Percentiles rank a stretch among this genome's conserved stretches.
Conservation (phyloP, 2,329 filamentous ascomycete genomes). For the Pseudocercospora crystallina region DNA sequence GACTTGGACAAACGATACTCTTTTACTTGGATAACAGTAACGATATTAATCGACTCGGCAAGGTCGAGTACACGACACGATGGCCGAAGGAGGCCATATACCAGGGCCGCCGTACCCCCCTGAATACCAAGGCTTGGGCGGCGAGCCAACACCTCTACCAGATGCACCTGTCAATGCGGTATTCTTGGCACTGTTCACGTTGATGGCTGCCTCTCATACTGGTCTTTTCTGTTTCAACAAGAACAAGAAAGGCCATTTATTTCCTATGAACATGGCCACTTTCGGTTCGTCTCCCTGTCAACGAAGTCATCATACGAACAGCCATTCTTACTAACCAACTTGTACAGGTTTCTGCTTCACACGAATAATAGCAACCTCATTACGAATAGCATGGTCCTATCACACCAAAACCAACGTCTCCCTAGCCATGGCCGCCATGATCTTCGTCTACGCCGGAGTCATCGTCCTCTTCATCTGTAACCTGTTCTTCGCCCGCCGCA, state of each 20-base stretch:
- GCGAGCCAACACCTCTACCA: conserved; percentile 55
- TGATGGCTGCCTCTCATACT: conserved; percentile 58
- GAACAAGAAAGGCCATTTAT: conserved; percentile 53
- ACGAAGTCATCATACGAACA: not conserved
- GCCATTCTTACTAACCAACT: not conserved
- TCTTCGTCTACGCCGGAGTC: conserved; percentile 73
- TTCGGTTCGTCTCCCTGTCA: conserved; percentile 40
- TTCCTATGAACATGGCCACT: conserved; percentile 57
- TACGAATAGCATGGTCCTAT: conserved; percentile 58
- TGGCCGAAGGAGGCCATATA: not conserved
- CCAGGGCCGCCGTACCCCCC: conserved; percentile 5
- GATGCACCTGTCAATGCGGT: conserved; percentile 67
- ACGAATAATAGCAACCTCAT: conserved; percentile 46
- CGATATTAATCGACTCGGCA: not conserved
- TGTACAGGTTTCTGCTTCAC: conserved; percentile 53
- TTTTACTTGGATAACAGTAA: not conserved
- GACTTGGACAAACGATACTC: not conserved
- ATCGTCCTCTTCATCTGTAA: conserved; percentile 76
- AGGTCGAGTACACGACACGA: not conserved
- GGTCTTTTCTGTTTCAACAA: conserved; percentile 57
- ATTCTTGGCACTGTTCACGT: conserved; percentile 60
- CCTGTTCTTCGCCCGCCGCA: conserved; percentile 71
- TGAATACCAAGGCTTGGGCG: conserved; percentile 53
- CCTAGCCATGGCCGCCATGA: conserved; percentile 58
- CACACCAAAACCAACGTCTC: conserved; percentile 40